Evolutionary conservation across 331 rosid species (phyloP), one percentile per base, ranked within the genome.

Genomic region (Rhamnella rubrinervis): DNA sequence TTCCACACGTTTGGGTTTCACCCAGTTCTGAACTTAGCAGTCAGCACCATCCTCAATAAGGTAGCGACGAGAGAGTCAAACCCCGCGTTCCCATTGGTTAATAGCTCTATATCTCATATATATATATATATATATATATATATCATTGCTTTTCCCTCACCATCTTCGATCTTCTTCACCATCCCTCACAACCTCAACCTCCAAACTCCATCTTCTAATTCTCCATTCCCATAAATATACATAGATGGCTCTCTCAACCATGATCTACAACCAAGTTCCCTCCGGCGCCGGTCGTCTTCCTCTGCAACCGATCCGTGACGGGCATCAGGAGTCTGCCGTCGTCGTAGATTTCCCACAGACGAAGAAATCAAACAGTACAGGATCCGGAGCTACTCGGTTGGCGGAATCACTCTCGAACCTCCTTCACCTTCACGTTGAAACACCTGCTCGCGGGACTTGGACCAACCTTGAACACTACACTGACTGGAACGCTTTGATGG

Each of bases 371-470:
- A 31, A 31, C 35, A 31, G 72, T 61, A 68, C 51, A 82, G 52
- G 17, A 23, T 23, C 5, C 35, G 55, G 37, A 2, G 81, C 72
- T 14, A 47, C 56, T 8, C 83, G 83, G n/a, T 65, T 80, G 11
- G 83, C 85, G 2, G 89, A 85, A 52, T 85, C 93, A 10, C 76
- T 80, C 6, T 77, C 87, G 18, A 74, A 86, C 20, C 77, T 76
- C 44, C 85, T 86, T 55, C 88, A 80, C 73, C 86, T 84, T 25
- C 85, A 78, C 31, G 46, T 80, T 6, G 81, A 84, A 5, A 67
- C 77, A 1, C 79, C 79, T 40, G 12, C 47, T 11, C 9, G 47
- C 9, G 2, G 3, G 9, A 0, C 9, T 49, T 57, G 77, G 4
- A 63, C 35, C 8, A 13, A 82, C 16, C 18, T 56, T 14, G 51